A percentile compares a stretch with the other conserved stretches of the same genome.
These are phyloP conservation scores for Phaeosphaeriaceae sp. DNA, from an alignment of 2,329 filamentous ascomycete species.

Conservation along the genomic window DNA sequence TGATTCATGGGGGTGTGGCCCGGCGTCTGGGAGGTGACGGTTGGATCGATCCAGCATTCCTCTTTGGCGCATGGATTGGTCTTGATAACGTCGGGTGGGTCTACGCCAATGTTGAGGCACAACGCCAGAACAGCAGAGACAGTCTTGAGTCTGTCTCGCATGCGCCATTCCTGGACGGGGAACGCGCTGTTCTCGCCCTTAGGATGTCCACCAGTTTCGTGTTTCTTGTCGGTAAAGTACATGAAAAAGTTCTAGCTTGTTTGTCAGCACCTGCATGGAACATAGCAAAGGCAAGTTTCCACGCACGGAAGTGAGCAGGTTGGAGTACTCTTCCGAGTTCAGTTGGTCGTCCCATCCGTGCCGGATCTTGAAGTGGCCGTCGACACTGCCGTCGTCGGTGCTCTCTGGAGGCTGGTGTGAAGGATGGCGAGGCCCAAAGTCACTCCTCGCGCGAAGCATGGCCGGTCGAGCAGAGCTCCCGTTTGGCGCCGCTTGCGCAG, in stretches of 20 bases:
- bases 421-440: conserved; percentile 60
- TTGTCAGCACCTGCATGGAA: conserved; percentile 11
- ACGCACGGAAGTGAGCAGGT: conserved; percentile 79
- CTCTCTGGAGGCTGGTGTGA: conserved; percentile 27
- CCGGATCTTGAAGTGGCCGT: conserved; percentile 66
- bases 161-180: conserved; percentile 90
- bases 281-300: conserved; percentile 6
- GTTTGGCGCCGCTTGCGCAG: conserved; percentile 60
- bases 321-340: conserved; percentile 87
- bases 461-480: conserved; percentile 52
- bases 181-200: conserved; percentile 62
- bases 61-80: conserved; percentile 91
- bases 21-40: conserved; percentile 72
- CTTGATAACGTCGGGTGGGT: conserved; percentile 95
- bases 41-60: conserved; percentile 96
- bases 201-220: conserved; percentile 91
- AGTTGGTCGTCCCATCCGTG: conserved; percentile 95
- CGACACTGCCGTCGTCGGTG: conserved; percentile 53
- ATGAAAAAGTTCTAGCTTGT: conserved; percentile 88
- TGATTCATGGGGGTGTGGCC: conserved; percentile 84
- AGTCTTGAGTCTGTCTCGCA: conserved; percentile 95
- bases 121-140: conserved; percentile 93
- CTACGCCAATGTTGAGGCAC: conserved; percentile 96
- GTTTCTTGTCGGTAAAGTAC: conserved; percentile 98
- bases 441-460: conserved; percentile 64